Base-by-base conservation (phyloP, 1,284 basidiomycete genomes). In the Coriolopsis trogii region DNA sequence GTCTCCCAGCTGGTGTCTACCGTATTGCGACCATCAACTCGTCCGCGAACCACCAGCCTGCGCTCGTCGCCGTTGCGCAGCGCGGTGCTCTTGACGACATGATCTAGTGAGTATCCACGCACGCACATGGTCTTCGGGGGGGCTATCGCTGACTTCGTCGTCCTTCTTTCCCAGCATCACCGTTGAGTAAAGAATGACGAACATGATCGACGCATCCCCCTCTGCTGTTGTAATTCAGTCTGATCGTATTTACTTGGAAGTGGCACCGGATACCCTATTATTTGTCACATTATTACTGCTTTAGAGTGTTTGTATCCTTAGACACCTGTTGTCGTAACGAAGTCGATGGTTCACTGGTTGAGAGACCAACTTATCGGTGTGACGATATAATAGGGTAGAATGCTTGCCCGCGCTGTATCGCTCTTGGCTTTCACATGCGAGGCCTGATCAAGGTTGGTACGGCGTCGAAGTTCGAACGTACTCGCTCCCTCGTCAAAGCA, bases 11-110 rank as follows among this genome's bases (percentile, higher is more conserved):
- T 3, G 85, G 85, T 30, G 54, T 63, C 0, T 87, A 87, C 69
- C 72, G 73, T 59, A 59, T 84, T 49, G 75, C 77, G 41, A 71
- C 77, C 2, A 74, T 79, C 63, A 72, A 71, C 60, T 51, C 73
- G 12, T 73, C 79, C 1, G 67, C 77, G 36, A 87, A 86, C 65
- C 84, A 86, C 59, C 79, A 84, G 60, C 77, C 81, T 13, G 73
- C 69, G n/a, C 65, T 78, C 34, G 72, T 79, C 41, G 73, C 81
- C n/a, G 61, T 77, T 25, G 81, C 79, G 4, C 79, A 86, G 66
- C 58, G 55, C 28, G 58, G 58, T 30, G 16, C 52, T n/a, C 51
- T 59, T 25, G 58, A 59, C 42, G 58, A 89, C 63, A 67, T 71
- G 36, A 70, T 83, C 63, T 87, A 87, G 57, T 59, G 39, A 59